phyloP scores from a whole-genome alignment of 148 eudicot species.

The Oxyria digyna region DNA sequence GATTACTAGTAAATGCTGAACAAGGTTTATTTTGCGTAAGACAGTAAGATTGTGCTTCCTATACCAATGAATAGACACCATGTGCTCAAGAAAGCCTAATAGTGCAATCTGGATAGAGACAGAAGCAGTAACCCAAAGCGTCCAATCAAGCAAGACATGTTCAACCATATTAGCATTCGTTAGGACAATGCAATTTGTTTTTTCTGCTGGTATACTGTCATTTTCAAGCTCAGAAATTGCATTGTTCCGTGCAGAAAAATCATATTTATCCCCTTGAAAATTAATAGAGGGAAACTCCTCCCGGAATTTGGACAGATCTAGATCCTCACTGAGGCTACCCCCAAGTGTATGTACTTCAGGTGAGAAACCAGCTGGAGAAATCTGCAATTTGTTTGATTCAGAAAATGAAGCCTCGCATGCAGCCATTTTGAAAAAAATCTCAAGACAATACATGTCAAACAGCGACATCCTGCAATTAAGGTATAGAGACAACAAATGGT shows the following conservation, averaged over 20 bases:
- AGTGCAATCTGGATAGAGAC: constrained; percentile 82
- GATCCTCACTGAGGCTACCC: constrained; percentile 61
- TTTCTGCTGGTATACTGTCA: constrained; percentile 53
- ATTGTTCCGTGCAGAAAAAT: constrained; percentile 76
- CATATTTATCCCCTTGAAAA: constrained; percentile 87
- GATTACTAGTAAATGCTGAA: constrained; percentile 88
- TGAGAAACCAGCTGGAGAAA: constrained; percentile 25
- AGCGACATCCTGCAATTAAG: constrained; percentile 76
- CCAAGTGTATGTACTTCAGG: constrained; percentile 38
- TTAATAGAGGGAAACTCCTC: constrained; percentile 81
- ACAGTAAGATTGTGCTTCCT: constrained; percentile 90
- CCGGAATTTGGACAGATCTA: constrained; percentile 64
- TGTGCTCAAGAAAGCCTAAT: constrained; percentile 83
- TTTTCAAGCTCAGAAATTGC: constrained; percentile 74
- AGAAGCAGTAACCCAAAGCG: constrained; percentile 90
- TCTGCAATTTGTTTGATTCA: constrained; percentile 59
- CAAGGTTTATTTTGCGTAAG: constrained; percentile 80
- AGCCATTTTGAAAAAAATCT: constrained; percentile 93
- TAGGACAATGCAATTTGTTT: constrained; percentile 87
- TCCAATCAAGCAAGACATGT: constrained; percentile 96
- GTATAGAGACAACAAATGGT: constrained; percentile 87
- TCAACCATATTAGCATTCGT: constrained; percentile 98
- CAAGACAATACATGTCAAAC: constrained; percentile 93
- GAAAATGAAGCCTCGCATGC: constrained; percentile 97
- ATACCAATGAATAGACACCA: constrained; percentile 95